Conservation (phyloP, 2,329 filamentous ascomycete species). For the Neobulgaria alba region DNA sequence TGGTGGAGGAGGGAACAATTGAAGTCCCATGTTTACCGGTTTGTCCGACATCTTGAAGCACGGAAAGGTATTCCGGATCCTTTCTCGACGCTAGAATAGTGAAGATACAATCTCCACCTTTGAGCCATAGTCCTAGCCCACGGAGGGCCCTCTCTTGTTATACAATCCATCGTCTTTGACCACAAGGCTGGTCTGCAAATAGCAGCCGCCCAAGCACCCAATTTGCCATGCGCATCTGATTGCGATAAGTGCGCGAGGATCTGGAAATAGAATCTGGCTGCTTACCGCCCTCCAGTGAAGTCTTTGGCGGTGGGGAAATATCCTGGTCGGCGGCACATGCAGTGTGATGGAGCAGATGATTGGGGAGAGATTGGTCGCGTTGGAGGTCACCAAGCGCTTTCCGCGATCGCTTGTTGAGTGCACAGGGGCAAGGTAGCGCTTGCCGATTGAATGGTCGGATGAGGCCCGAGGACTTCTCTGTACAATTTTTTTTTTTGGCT, state of each 20-base stretch:
- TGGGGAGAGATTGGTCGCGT: no score
- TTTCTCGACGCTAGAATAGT: conserved; percentile 4
- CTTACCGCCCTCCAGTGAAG: conserved; percentile 9
- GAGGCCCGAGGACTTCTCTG: no score
- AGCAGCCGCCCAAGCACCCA: conserved; percentile 14
- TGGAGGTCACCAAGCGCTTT: conserved; percentile 3
- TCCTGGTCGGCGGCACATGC: conserved; percentile 16
- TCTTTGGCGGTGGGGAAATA: conserved; percentile 1
- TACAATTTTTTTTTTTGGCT: no score
- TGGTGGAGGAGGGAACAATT: conserved; percentile 28
- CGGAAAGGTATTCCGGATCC: conserved; percentile 16
- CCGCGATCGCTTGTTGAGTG: no score
- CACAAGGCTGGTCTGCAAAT: conserved; percentile 6
- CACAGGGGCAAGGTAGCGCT: no score
- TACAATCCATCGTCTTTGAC: conserved; percentile 3
- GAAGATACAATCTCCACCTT: conserved; percentile 7
- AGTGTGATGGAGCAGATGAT: conserved; percentile 17
- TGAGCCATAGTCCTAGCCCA: not conserved
- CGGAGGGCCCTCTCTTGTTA: conserved; percentile 2
- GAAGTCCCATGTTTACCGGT: conserved; percentile 24
- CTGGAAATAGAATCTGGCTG: conserved; percentile 16
- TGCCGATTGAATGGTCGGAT: no score
- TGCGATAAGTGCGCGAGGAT: conserved; percentile 10
- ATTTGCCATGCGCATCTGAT: conserved; percentile 16
- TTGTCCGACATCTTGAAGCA: conserved; percentile 20